A percentile compares a stretch with the other conserved stretches of the same genome.
Conservation (phyloP, 2,329 filamentous ascomycete genomes). For the Microcyclosporella mali region DNA sequence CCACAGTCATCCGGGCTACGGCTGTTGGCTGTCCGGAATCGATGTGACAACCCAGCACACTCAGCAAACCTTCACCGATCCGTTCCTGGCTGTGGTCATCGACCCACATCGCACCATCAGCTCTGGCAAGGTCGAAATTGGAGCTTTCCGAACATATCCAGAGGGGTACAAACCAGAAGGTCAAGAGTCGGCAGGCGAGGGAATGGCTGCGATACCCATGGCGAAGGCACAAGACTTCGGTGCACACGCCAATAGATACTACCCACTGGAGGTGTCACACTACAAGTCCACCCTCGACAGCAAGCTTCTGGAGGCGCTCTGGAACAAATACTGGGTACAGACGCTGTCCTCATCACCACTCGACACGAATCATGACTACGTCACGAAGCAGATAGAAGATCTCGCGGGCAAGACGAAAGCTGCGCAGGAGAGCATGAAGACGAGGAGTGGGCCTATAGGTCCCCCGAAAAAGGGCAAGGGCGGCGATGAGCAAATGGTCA, state of each 20-base stretch:
- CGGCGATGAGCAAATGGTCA: conserved; percentile 49
- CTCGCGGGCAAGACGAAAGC: conserved; percentile 69
- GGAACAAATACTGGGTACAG: conserved; percentile 99
- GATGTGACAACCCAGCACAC: conserved; percentile 83
- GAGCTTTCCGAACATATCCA: conserved; percentile 88
- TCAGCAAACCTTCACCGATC: conserved; percentile 81
- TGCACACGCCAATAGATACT: conserved; percentile 84
- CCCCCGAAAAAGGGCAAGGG: conserved; percentile 25
- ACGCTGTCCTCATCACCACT: conserved; percentile 87
- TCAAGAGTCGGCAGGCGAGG: conserved; percentile 42
- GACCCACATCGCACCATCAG: conserved; percentile 94
- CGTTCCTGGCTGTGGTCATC: conserved; percentile 91
- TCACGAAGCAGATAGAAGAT: conserved; percentile 86
- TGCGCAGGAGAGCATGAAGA: conserved; percentile 31
- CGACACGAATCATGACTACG: conserved; percentile 87
- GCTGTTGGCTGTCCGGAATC: conserved; percentile 95
- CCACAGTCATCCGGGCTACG: conserved; percentile 94
- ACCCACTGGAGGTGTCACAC: conserved; percentile 82
- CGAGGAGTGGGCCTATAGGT: conserved; percentile 22
- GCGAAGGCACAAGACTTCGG: conserved; percentile 94
- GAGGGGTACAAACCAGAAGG: conserved; percentile 58
- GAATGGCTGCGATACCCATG: conserved; percentile 75
- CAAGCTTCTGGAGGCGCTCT: conserved; percentile 78
- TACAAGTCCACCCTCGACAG: conserved; percentile 91
- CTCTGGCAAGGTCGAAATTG: conserved; percentile 93